These are phyloP conservation scores for Chaetomium olivaceum DNA, from an alignment of 2,329 filamentous ascomycete species.

Conservation along the genomic window DNA sequence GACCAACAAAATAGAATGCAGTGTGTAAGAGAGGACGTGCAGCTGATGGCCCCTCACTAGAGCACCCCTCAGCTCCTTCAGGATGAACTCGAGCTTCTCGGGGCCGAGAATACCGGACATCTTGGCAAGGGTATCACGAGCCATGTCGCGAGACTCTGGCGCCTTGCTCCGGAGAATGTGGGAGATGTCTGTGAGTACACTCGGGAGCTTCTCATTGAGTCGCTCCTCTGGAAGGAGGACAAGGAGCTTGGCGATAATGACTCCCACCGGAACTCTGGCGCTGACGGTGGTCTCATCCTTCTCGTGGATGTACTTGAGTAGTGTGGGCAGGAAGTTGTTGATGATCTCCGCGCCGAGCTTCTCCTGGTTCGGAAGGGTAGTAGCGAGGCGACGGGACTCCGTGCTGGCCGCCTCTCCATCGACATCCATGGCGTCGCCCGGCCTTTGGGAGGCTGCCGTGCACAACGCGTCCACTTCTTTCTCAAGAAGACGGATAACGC, in stretches of 20 bases:
- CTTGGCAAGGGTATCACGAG: conserved; percentile 81
- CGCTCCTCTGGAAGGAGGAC: conserved; percentile 73
- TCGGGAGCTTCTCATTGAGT: conserved; percentile 72
- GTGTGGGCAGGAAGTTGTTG: conserved; percentile 72
- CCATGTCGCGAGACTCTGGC: conserved; percentile 86
- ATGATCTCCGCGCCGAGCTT: conserved; percentile 73
- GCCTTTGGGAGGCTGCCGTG: conserved; percentile 47
- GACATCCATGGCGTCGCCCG: conserved; percentile 46
- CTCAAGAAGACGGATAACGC: conserved; percentile 77
- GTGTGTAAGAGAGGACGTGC: conserved; percentile 90
- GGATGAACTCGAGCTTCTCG: conserved; percentile 83
- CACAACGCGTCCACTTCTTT: conserved; percentile 77
- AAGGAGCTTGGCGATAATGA: conserved; percentile 85
- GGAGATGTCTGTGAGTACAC: conserved; percentile 86
- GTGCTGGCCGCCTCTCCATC: conserved; percentile 36
- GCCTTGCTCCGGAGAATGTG: conserved; percentile 89
- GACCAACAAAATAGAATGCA: conserved; percentile 84
- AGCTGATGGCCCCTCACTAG: conserved; percentile 86
- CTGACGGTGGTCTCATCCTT: conserved; percentile 96
- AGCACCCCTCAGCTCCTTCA: conserved; percentile 84
- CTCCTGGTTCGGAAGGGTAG: conserved; percentile 64
- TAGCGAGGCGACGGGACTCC: conserved; percentile 53
- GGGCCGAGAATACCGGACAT: conserved; percentile 81
- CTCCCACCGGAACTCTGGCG: conserved; percentile 83
- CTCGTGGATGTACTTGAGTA: conserved; percentile 84